A percentile compares a stretch with the other conserved stretches of the same genome.
These are phyloP conservation scores for Nitzschia inconspicua DNA, from an alignment of 108 stramenopile genomes.

Conservation along the genomic window DNA sequence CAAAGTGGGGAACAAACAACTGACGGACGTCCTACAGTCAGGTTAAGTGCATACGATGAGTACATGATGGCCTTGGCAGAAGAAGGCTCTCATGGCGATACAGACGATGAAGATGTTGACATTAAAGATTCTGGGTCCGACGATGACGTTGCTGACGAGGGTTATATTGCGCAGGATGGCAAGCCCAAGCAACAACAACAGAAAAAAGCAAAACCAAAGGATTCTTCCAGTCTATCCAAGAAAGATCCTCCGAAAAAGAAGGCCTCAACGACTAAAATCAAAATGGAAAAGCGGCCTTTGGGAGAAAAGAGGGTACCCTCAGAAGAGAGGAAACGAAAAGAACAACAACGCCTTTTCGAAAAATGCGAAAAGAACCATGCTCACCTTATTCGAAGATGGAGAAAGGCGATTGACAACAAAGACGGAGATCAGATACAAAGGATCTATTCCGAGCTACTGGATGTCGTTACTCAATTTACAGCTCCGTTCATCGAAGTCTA, in stretches of 20 bases:
- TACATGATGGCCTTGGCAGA: constrained; percentile 10
- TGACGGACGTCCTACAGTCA: not conserved
- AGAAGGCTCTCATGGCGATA: constrained; percentile 9
- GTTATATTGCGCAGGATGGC: not conserved
- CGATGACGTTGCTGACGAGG: constrained; percentile 16
- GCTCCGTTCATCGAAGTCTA: constrained; percentile 24
- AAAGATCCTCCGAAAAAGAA: constrained; percentile 25
- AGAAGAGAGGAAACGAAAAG: constrained; percentile 10
- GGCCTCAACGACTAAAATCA: constrained; percentile 4
- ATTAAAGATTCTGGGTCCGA: not conserved
- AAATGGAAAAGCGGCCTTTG: constrained; percentile 6
- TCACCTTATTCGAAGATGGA: constrained; percentile 8
- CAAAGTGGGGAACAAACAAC: not conserved
- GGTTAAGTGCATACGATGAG: constrained; percentile 13
- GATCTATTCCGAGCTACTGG: constrained; percentile 12
- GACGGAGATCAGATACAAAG: constrained; percentile 3
- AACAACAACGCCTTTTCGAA: constrained; percentile 6
- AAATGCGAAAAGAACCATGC: constrained; percentile 15
- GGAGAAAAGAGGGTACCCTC: constrained; percentile 3
- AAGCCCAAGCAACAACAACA: constrained; percentile 6
- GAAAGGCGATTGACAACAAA: constrained; percentile 13
- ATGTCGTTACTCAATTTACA: constrained; percentile 7
- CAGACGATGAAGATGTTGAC: constrained; percentile 24
- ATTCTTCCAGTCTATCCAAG: not conserved
- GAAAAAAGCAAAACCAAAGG: constrained; percentile 4